Evolutionary conservation across 179 eudicot genomes (phyloP).

Genomic region (Spergularia azorica): DNA sequence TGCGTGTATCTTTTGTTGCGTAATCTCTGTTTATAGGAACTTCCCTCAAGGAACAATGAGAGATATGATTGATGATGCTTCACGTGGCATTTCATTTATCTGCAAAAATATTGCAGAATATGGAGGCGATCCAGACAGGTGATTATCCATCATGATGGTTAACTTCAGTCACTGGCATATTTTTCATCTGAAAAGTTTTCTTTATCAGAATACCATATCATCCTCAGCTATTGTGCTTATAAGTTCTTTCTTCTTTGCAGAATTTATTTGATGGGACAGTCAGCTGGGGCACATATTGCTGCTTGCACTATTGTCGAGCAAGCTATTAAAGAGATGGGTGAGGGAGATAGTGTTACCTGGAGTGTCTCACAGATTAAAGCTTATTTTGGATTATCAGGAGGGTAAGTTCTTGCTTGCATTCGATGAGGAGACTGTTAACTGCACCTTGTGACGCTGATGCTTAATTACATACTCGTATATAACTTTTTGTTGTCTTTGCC

Average conservation of each 20-base stretch:
- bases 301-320: conserved; percentile 87
- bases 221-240: background rate
- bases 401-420: conserved; percentile 43
- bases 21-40: conserved; percentile 55
- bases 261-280: conserved; percentile 95
- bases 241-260: conserved; percentile 35
- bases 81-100: conserved; percentile 85
- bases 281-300: conserved; percentile 98
- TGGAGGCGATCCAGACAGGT: conserved; percentile 98
- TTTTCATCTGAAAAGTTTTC: background rate
- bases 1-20: conserved; percentile 16
- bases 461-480: too few species aligned
- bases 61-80: conserved; percentile 91
- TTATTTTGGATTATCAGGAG: conserved; percentile 97
- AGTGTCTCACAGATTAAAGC: conserved; percentile 83
- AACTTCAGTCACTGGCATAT: background rate
- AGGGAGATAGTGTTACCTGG: conserved; percentile 69
- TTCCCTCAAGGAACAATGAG: conserved; percentile 92
- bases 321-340: conserved; percentile 74
- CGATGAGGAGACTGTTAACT: background rate
- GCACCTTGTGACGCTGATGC: background rate
- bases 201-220: background rate
- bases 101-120: conserved; percentile 87
- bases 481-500: too few species aligned
- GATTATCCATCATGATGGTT: background rate